These are phyloP conservation scores for Haemoproteus tartakovskyi DNA, from an alignment of 169 alveolate genomes.

Conservation along the genomic window DNA sequence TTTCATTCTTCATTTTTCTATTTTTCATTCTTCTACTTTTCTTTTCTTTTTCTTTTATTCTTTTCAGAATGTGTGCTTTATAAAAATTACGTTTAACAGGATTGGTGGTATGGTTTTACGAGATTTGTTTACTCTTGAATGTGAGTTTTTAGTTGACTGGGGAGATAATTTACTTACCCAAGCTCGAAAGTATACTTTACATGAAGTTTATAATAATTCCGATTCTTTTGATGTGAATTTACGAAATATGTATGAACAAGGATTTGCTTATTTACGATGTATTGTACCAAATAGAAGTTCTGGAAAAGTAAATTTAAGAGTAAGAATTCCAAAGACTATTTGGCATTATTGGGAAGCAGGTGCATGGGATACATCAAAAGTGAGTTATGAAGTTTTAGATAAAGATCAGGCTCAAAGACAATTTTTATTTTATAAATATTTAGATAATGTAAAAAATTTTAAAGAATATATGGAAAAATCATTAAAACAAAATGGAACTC, in stretches of 20 bases:
- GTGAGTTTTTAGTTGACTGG: slow-evolving; percentile 76
- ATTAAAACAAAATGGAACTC: too few species aligned
- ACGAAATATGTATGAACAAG: slow-evolving; percentile 73
- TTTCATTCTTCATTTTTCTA: too few species aligned
- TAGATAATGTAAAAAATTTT: slow-evolving; percentile 23
- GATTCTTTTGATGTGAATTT: slow-evolving; percentile 65
- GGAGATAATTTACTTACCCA: slow-evolving; percentile 73
- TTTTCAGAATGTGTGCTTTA: slow-evolving; percentile 69
- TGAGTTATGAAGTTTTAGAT: slow-evolving; percentile 59
- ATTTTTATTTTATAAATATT: slow-evolving; percentile 19
- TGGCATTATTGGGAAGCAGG: slow-evolving; percentile 78
- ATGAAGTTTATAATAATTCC: slow-evolving; percentile 64
- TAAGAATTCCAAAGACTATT: slow-evolving; percentile 71
- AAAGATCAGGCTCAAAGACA: slow-evolving; percentile 36
- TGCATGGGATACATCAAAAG: slow-evolving; percentile 65
- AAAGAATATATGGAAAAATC: slow-evolving; percentile 16
- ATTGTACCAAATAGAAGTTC: slow-evolving; percentile 69
- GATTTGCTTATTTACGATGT: slow-evolving; percentile 72
- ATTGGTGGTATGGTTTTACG: slow-evolving; percentile 73
- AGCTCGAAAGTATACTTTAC: slow-evolving; percentile 70
- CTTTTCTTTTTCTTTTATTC: too few species aligned
- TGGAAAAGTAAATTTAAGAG: slow-evolving; percentile 68
- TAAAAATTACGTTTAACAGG: slow-evolving; percentile 68
- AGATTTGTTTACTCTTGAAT: slow-evolving; percentile 71
- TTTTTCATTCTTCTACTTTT: too few species aligned